Base-by-base conservation (phyloP, 176 grass and related monocot species). In the Triticum turgidum region DNA sequence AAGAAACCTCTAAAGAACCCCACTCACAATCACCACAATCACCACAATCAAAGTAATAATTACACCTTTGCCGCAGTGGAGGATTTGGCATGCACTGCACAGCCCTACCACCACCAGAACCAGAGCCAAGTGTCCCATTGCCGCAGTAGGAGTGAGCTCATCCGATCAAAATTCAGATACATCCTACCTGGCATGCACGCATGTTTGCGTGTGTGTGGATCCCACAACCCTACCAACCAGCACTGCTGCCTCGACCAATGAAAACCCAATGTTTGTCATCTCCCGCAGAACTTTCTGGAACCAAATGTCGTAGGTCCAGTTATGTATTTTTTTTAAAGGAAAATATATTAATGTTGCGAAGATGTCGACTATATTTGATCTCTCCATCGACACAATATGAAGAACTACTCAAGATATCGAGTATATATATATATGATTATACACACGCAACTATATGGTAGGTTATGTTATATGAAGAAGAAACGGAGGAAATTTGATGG, bases 171-270 rank as follows among this genome's bases (percentile, higher is more conserved):
- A 15, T 29, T 47, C 41, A 17, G 39, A 5, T 15, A 45, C 8
- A 11, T 5, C 59, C 59, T 65, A 29, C 56, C 56, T 15, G 59
- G 58, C 78, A 41, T 80, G 78, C 61, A 44, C 25, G 12, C 32
- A 11, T 25, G 68, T 11, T n/a, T n/a, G n/a, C n/a, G 34, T 74
- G 78, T 51, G 67, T 59, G 56, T 59, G 56, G 56, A 59, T 1
- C 56, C 56, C 56, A 59, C 56, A 21, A 1, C 56, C 0, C 84
- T 90, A 95, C 95, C 93, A 95, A 90, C 85, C 88, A 62, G 59
- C 95, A 95, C 87, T 93, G 82, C 87, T 74, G 29, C 44, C 10
- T 52, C 73, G 0, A 20, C 75, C n/a, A 42, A 65, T 73, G 22
- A 29, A n/a, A 42, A 17, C 67, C 21, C 21, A 1, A 0, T 39